Percentiles rank a stretch among this genome's conserved stretches.
Conservation (phyloP, 768 basidiomycete species). For the Trametes maxima region DNA sequence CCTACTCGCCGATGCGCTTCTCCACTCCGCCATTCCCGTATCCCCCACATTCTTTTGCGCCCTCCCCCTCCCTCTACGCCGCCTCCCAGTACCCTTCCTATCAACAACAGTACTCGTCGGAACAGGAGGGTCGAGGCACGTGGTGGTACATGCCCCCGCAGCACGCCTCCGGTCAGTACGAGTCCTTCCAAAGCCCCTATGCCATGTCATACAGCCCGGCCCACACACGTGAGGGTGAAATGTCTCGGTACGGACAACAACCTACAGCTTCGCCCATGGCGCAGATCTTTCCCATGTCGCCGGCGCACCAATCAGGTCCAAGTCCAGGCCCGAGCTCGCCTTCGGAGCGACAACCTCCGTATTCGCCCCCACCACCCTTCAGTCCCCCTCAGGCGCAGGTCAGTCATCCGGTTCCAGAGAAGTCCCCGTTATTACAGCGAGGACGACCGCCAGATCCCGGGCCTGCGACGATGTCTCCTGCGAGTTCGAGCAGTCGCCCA, state of each 20-base stretch:
- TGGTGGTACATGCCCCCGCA: constrained; percentile 54
- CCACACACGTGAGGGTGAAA: constrained; percentile 25
- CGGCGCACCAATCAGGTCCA: constrained; percentile 8
- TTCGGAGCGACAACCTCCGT: constrained; percentile 10
- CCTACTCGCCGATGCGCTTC: constrained; percentile 31
- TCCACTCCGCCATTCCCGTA: constrained; percentile 32
- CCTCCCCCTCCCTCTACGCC: constrained; percentile 23
- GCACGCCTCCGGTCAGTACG: constrained; percentile 28
- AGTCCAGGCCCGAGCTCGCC: constrained; percentile 15
- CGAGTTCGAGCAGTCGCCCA: constrained; percentile 13
- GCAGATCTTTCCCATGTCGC: constrained; percentile 20
- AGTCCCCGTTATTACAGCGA: constrained; percentile 11
- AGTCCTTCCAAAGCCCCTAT: constrained; percentile 27
- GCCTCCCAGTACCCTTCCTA: constrained; percentile 39
- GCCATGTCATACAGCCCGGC: constrained; percentile 22
- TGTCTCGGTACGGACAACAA: constrained; percentile 15
- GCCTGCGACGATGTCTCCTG: constrained; percentile 15
- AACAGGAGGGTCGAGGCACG: constrained; percentile 45
- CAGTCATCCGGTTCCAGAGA: constrained; percentile 2
- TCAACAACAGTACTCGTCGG: constrained; percentile 37
- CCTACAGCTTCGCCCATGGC: constrained; percentile 11
- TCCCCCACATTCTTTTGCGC: constrained; percentile 27
- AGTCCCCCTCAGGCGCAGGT: neutral
- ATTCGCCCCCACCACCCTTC: constrained; percentile 16
- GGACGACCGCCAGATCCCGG: constrained; percentile 20